Evolutionary conservation across 2,329 filamentous ascomycete species (phyloP), one percentile per base, ranked within the genome.

Genomic region (Magnaporthales sp.): DNA sequence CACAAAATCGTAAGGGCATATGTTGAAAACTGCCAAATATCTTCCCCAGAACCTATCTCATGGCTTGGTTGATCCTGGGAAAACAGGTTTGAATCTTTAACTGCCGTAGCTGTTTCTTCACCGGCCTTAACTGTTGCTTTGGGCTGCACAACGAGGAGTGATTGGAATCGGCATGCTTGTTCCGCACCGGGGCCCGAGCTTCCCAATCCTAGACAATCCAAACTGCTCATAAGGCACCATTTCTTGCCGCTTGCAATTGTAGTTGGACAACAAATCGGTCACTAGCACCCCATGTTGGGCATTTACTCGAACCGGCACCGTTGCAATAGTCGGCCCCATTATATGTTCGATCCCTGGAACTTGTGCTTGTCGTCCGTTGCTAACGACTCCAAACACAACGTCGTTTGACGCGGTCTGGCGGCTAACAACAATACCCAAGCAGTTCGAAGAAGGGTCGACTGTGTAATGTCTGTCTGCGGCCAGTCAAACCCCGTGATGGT

Each of bases 1-100:
- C 87, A 90, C 54, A 89, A 87, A 22, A 90, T 76, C 79, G 90
- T 89, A 30, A 90, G 81, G 1, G 86, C 83, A 72, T 89, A 89
- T 0, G 80, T 83, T 72, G 83, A 83, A 72, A 84, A 83, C 71
- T 83, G n/a, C 10, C n/a, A 22, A 13, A 58, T 24, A 3, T 58
- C 54, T 8, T 26, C n/a, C 9, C 8, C 22, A 8, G 22, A 26
- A 26, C 22, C 54, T 11, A 26, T 4, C 10, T 11, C 1, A 22
- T 56, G n/a, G 51, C 19, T 8, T n/a, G 24, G 51, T 38, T 38
- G 32, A 38, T 38, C 32, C 19, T 56, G 51, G 22, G 51, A 24
- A 24, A 26, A 58, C 54, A 26, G 54, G 24, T 6, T 13, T 3
- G 11, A 11, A 26, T 10, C 22, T 5, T 26, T 13, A 8, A 1